Conservation (phyloP, 345 rosid genomes). For the Clausena lansium region DNA sequence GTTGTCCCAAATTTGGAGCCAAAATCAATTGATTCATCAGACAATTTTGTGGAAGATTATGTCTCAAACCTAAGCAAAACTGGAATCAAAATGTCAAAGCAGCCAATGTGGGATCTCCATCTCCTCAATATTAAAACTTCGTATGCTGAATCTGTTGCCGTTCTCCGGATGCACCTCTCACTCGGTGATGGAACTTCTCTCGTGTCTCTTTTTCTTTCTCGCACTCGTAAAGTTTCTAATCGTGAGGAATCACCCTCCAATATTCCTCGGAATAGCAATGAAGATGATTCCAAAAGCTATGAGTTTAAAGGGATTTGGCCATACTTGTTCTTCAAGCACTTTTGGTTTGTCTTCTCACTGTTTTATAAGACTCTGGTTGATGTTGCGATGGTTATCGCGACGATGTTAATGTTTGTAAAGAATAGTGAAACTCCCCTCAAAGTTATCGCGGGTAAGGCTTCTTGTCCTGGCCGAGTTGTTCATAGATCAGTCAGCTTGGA, state of each 20-base stretch:
- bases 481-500: slow-evolving; percentile 27
- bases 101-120: slow-evolving; percentile 47
- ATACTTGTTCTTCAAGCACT: not conserved
- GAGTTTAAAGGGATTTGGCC: not conserved
- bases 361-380: slow-evolving; percentile 31
- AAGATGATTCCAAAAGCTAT: not conserved
- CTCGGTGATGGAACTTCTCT: slow-evolving; percentile 38
- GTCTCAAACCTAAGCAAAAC: slow-evolving; percentile 19
- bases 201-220: slow-evolving; percentile 37
- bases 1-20: slow-evolving; percentile 19
- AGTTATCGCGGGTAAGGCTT: slow-evolving; percentile 11
- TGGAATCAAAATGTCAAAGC: slow-evolving; percentile 16
- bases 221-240: slow-evolving; percentile 19
- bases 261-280: slow-evolving; percentile 4
- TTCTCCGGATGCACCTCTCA: slow-evolving; percentile 44
- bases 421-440: slow-evolving; percentile 35
- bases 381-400: slow-evolving; percentile 24
- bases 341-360: slow-evolving; percentile 16
- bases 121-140: slow-evolving; percentile 32
- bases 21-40: slow-evolving; percentile 3
- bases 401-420: slow-evolving; percentile 12
- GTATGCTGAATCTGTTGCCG: slow-evolving; percentile 27
- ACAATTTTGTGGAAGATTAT: slow-evolving; percentile 37
- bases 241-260: slow-evolving; percentile 22
- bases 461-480: slow-evolving; percentile 22